Percentiles rank a stretch among this genome's conserved stretches.
Evolutionary conservation across 192 early-diverging fungal species (phyloP).

Genomic region (Coemansia sp.): DNA sequence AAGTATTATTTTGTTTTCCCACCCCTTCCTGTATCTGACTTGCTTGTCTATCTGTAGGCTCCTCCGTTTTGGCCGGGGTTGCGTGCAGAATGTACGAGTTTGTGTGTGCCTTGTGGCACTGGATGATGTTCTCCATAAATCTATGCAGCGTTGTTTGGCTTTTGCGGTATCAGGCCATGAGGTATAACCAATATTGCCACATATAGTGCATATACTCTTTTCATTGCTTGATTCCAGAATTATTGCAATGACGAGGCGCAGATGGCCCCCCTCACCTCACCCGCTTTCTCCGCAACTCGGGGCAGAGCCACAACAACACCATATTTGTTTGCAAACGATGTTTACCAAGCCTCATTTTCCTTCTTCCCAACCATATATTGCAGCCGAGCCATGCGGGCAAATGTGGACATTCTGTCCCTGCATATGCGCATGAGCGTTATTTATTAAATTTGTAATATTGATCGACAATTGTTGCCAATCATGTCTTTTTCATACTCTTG

Average conservation of each 20-base stretch:
- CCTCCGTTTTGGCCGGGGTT: no score
- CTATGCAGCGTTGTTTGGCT: no score
- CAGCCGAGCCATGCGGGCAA: conserved; percentile 4
- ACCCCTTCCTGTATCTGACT: neutral
- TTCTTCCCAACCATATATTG: neutral
- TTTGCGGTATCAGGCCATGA: no score
- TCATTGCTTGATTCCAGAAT: neutral
- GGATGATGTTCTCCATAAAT: no score
- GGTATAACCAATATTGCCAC: neutral
- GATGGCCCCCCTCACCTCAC: no score
- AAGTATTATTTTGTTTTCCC: no score
- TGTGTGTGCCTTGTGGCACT: neutral
- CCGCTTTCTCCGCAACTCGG: conserved; percentile 1
- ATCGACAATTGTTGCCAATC: conserved; percentile 8
- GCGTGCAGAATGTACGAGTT: neutral
- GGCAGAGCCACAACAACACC: neutral
- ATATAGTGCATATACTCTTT: neutral
- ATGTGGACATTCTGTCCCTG: neutral
- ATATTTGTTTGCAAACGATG: neutral
- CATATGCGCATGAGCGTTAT: neutral
- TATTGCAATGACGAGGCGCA: no score
- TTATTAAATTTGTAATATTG: conserved; percentile 11
- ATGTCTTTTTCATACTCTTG: neutral
- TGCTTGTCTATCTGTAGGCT: no score
- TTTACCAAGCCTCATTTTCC: neutral